Evolutionary conservation across 768 basidiomycete species (phyloP).

Genomic region (Macrocybe gigantea): DNA sequence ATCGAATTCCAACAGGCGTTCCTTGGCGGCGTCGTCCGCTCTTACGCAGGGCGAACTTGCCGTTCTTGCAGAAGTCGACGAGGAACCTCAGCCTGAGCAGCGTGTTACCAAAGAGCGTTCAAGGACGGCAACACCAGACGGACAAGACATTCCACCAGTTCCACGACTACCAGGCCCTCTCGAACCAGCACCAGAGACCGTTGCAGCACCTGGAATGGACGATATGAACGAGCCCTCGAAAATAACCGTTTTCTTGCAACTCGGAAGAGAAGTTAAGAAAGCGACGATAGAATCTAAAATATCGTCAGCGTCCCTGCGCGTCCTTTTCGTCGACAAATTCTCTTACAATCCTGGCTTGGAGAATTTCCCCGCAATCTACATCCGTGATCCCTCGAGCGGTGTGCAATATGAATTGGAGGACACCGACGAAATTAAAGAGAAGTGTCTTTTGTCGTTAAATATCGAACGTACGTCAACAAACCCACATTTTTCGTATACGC

Average conservation of each 20-base stretch:
- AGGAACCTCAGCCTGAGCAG: constrained; percentile 29
- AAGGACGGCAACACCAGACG: constrained; percentile 33
- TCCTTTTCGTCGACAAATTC: constrained; percentile 93
- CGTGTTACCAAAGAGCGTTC: constrained; percentile 21
- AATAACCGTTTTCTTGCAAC: constrained; percentile 80
- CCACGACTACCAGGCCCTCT: constrained; percentile 42
- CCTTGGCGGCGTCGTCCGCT: constrained; percentile 55
- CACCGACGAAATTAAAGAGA: constrained; percentile 86
- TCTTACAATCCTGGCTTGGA: constrained; percentile 90
- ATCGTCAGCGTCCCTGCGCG: constrained; percentile 68
- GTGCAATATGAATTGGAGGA: constrained; percentile 97
- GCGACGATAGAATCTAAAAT: constrained; percentile 63
- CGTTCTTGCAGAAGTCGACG: constrained; percentile 70
- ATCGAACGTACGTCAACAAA: constrained; percentile 79
- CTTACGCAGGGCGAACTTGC: constrained; percentile 69
- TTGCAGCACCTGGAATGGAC: too few species aligned
- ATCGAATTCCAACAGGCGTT: constrained; percentile 55
- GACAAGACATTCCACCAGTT: constrained; percentile 30
- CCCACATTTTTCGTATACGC: neutral
- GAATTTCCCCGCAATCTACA: constrained; percentile 93
- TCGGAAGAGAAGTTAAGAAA: constrained; percentile 90
- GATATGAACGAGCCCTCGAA: constrained; percentile 24
- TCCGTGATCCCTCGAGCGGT: constrained; percentile 86
- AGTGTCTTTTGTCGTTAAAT: constrained; percentile 83
- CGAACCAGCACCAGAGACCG: constrained; percentile 16